These are phyloP conservation scores for Cadophora sp. DNA, from an alignment of 2,329 filamentous ascomycete species.

Conservation along the genomic window DNA sequence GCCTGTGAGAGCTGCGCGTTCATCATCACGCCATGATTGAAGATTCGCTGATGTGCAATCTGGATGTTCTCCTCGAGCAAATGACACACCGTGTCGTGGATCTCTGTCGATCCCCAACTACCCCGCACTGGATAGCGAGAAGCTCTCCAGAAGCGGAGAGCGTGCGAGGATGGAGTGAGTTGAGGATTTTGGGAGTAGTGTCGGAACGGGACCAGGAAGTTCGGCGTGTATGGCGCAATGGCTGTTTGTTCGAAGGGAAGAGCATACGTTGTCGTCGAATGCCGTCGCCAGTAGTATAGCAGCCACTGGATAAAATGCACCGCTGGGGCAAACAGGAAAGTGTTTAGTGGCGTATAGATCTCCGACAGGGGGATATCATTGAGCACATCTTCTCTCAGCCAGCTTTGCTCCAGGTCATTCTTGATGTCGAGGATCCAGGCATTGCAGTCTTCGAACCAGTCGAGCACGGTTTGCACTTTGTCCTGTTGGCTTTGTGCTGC, in stretches of 20 bases:
- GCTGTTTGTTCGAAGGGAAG: slow-evolving; percentile 15
- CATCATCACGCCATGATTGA: slow-evolving; percentile 12
- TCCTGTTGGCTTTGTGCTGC: background rate
- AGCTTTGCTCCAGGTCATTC: slow-evolving; percentile 13
- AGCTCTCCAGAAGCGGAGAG: slow-evolving; percentile 14
- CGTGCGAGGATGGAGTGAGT: background rate
- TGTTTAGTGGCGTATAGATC: slow-evolving; percentile 17
- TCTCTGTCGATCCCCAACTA: slow-evolving; percentile 6
- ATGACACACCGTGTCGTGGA: slow-evolving; percentile 1
- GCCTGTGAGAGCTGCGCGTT: background rate
- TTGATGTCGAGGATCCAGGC: slow-evolving; percentile 16
- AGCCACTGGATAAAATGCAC: slow-evolving; percentile 20
- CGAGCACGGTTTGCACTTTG: slow-evolving; percentile 18
- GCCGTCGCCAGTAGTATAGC: slow-evolving; percentile 17
- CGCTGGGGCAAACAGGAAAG: slow-evolving; percentile 17
- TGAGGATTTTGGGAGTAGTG: background rate
- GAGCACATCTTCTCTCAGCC: background rate
- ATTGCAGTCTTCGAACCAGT: slow-evolving; percentile 21
- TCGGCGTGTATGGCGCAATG: slow-evolving; percentile 12
- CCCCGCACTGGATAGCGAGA: slow-evolving; percentile 16
- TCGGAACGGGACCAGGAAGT: slow-evolving; percentile 1
- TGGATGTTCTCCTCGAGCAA: slow-evolving; percentile 19
- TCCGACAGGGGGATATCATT: background rate
- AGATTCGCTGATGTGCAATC: slow-evolving; percentile 14
- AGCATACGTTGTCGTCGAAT: slow-evolving; percentile 4